Conservation (phyloP, 208 protist genomes). For the Crithidia acanthocephali region DNA sequence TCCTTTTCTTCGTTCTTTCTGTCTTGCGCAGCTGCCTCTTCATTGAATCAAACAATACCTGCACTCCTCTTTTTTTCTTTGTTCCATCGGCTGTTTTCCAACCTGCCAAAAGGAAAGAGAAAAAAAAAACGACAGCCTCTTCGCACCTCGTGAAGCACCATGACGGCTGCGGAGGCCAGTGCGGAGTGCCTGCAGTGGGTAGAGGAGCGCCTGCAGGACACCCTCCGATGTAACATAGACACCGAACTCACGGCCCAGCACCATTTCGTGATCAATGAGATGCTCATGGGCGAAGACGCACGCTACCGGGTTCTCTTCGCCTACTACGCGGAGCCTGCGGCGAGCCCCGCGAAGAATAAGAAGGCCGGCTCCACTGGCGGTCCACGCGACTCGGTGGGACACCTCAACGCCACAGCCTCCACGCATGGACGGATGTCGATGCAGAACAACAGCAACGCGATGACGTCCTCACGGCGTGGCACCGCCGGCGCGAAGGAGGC, state of each 20-base stretch:
- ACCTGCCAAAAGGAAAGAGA: no score
- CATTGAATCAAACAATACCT: no score
- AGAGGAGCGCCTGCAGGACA: slow-evolving; percentile 59
- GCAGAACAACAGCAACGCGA: neutral
- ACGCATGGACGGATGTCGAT: neutral
- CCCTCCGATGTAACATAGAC: slow-evolving; percentile 49
- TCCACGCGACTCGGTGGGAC: neutral
- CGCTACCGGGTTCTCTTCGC: slow-evolving; percentile 69
- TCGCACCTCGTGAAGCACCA: neutral
- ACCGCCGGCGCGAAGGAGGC: slow-evolving; percentile 1
- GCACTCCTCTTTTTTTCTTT: no score
- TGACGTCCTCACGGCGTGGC: slow-evolving; percentile 8
- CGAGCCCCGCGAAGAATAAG: neutral
- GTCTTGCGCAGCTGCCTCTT: no score
- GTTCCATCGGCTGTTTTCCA: no score
- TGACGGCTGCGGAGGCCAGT: slow-evolving; percentile 67
- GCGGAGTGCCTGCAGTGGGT: slow-evolving; percentile 85
- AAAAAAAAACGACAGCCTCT: no score
- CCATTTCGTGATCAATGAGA: slow-evolving; percentile 71
- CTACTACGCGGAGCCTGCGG: slow-evolving; percentile 56
- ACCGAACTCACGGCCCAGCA: slow-evolving; percentile 54
- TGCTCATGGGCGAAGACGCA: slow-evolving; percentile 85
- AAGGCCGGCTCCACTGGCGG: neutral
- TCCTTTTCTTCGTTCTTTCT: no score
- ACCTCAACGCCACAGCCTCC: neutral